A percentile compares a stretch with the other conserved stretches of the same genome.
Conservation (phyloP, 169 alveolate genomes). For the Eimeria falciformis region DNA sequence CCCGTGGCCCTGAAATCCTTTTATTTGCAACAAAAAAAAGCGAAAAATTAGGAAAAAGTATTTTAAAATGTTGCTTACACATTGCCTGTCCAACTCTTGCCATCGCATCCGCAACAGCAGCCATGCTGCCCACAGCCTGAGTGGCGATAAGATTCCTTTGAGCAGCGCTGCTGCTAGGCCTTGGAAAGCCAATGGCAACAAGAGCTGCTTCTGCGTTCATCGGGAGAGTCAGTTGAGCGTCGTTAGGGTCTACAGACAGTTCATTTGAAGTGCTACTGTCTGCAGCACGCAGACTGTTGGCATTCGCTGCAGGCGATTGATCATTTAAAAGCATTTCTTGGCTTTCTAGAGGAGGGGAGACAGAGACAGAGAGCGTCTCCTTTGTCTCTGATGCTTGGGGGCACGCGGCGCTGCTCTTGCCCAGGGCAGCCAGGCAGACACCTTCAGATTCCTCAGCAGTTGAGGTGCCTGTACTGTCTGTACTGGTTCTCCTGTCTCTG, state of each 20-base stretch:
- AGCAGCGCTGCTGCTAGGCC: not conserved
- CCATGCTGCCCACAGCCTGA: not conserved
- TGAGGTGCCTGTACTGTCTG: not conserved
- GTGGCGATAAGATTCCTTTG: not conserved
- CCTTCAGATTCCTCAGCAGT: not conserved
- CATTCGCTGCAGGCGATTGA: not conserved
- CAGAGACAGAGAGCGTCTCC: no score
- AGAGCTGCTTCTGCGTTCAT: not conserved
- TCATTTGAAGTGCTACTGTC: not conserved
- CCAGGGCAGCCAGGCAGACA: not conserved
- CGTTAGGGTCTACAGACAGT: not conserved
- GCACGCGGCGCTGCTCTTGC: not conserved
- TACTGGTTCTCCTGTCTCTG: not conserved
- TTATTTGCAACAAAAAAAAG: no score
- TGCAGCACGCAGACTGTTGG: not conserved
- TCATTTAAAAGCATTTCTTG: no score
- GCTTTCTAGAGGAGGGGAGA: no score
- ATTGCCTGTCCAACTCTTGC: slow-evolving; percentile 7
- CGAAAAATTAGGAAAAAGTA: no score
- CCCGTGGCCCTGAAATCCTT: no score
- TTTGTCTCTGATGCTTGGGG: no score
- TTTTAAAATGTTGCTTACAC: no score
- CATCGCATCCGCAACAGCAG: not conserved
- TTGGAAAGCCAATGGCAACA: not conserved
- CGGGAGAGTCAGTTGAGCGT: not conserved